phyloP scores from a whole-genome alignment of 139 green algal species.

The Parachlorella kessleri region DNA sequence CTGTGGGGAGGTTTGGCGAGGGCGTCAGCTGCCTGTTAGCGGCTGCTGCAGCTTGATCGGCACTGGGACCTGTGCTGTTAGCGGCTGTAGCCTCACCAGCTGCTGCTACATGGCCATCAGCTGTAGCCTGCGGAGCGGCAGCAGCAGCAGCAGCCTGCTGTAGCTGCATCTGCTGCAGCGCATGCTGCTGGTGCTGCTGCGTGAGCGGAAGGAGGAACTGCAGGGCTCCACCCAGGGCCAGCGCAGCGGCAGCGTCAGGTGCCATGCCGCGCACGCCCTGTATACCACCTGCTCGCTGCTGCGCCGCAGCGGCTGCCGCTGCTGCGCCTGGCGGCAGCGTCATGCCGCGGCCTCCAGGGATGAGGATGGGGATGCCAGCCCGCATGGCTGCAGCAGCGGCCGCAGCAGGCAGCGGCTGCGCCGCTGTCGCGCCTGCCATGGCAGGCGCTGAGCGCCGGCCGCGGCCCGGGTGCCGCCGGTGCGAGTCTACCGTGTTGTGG shows the following conservation, averaged over 20 bases:
- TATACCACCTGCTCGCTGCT: not conserved
- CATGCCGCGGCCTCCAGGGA: not conserved
- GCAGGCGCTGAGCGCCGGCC: not conserved
- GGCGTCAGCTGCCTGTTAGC: not conserved
- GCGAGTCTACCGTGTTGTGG: conserved; percentile 54
- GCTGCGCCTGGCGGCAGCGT: not conserved
- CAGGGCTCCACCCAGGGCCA: not conserved
- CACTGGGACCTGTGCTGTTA: no score
- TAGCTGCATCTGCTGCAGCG: no score
- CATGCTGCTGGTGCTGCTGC: not conserved
- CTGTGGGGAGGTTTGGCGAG: no score
- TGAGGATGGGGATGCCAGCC: not conserved
- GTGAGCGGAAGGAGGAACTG: not conserved
- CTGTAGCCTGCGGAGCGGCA: no score
- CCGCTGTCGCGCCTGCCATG: not conserved
- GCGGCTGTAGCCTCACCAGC: no score
- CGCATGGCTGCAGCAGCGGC: not conserved
- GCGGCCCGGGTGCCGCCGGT: not conserved
- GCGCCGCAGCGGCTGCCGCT: no score
- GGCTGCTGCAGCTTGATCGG: not conserved
- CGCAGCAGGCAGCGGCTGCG: no score
- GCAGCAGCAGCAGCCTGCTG: no score
- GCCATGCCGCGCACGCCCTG: not conserved
- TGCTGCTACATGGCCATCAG: no score
- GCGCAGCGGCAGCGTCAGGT: not conserved